phyloP scores from a whole-genome alignment of 2,329 filamentous ascomycete genomes.

The Tolypocladium ovalisporum region DNA sequence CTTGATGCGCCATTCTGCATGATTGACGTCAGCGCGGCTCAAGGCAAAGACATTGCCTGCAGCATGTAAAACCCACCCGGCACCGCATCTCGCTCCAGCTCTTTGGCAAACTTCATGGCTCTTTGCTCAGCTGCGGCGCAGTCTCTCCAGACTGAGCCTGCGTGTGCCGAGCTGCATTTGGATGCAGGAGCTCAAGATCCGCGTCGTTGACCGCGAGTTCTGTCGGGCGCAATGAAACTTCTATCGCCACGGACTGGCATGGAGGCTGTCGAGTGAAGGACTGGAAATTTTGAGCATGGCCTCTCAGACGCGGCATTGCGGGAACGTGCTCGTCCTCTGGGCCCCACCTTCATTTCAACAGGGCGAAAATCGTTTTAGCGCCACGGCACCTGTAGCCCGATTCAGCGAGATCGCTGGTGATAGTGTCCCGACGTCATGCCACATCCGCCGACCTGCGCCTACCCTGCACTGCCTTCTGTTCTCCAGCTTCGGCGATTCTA shows the following conservation, averaged over 20 bases:
- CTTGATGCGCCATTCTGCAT: slow-evolving; percentile 75
- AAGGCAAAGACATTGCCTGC: background rate
- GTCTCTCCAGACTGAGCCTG: slow-evolving; percentile 1
- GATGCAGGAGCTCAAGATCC: background rate
- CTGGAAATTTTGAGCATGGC: background rate
- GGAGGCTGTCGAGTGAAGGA: slow-evolving; percentile 1
- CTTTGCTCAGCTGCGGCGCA: slow-evolving; percentile 4
- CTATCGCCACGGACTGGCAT: slow-evolving; percentile 3
- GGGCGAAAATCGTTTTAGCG: background rate
- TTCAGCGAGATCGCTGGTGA: background rate
- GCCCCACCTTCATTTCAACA: background rate
- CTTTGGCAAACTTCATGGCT: slow-evolving; percentile 58
- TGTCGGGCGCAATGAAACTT: background rate
- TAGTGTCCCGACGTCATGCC: background rate
- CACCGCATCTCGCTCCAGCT: slow-evolving; percentile 78
- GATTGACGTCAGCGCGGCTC: slow-evolving; percentile 1
- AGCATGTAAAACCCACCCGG: slow-evolving; percentile 44
- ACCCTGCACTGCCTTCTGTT: no score
- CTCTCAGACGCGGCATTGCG: slow-evolving; percentile 1
- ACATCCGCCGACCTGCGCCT: background rate
- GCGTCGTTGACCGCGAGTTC: background rate
- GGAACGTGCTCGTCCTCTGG: background rate
- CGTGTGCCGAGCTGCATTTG: background rate
- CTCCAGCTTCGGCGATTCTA: background rate
- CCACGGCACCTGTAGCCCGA: background rate